phyloP scores from a whole-genome alignment of 495 filamentous ascomycete species.

The Friedmanniomyces endolithicus region DNA sequence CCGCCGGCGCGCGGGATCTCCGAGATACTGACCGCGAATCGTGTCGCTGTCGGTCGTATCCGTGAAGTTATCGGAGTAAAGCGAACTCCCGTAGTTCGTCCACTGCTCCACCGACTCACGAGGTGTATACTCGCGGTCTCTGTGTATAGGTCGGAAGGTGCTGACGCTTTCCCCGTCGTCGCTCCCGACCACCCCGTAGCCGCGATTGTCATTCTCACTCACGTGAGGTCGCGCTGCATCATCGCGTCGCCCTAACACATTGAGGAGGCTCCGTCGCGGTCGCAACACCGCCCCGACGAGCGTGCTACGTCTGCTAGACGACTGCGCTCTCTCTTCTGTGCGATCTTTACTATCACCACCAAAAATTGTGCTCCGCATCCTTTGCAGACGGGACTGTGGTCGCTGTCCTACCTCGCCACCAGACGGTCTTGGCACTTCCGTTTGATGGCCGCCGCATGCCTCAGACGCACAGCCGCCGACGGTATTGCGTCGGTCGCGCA shows the following conservation, averaged over 20 bases:
- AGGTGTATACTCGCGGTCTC: neutral
- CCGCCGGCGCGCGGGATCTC: neutral
- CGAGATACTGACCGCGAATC: neutral
- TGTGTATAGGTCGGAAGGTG: neutral
- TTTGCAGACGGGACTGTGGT: neutral
- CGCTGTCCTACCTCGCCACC: neutral
- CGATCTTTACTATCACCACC: neutral
- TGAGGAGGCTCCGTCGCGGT: neutral
- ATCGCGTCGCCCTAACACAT: neutral
- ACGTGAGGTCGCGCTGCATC: neutral
- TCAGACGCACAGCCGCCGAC: neutral
- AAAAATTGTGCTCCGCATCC: neutral
- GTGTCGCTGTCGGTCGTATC: neutral
- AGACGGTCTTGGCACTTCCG: neutral
- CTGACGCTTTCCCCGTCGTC: neutral
- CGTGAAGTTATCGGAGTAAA: neutral
- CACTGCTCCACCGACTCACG: neutral
- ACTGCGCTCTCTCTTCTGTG: neutral
- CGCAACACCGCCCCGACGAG: neutral
- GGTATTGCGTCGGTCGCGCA: neutral
- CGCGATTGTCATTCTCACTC: neutral
- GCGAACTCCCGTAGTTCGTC: neutral
- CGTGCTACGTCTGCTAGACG: neutral
- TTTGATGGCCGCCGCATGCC: neutral
- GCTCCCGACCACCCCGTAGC: no score